Evolutionary conservation across 257 asterid genomes (phyloP).

Genomic region (Nicotiana otophora): DNA sequence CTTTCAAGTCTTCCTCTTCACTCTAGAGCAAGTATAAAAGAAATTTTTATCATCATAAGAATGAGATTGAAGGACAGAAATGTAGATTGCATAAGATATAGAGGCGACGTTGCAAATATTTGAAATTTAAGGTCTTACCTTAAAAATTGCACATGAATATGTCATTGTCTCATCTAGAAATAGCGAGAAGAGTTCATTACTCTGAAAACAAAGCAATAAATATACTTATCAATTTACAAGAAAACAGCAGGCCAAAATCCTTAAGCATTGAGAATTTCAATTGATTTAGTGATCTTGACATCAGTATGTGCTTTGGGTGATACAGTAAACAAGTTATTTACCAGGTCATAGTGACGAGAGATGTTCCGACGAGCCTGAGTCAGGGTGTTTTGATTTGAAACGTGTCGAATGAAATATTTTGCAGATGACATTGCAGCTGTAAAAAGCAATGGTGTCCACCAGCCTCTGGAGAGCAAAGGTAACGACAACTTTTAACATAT

Average conservation of each 20-base stretch:
- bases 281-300: neutral
- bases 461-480: slow-evolving; percentile 45
- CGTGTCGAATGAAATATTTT: slow-evolving; percentile 65
- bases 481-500: neutral
- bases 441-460: slow-evolving; percentile 88
- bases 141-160: slow-evolving; percentile 74
- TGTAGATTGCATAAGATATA: neutral
- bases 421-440: slow-evolving; percentile 73
- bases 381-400: slow-evolving; percentile 63
- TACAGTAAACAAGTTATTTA: slow-evolving; percentile 16
- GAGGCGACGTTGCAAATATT: neutral
- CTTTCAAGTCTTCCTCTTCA: slow-evolving; percentile 72
- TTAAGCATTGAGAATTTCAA: neutral
- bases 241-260: neutral
- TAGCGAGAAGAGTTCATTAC: slow-evolving; percentile 65
- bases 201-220: slow-evolving; percentile 38
- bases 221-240: neutral
- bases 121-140: slow-evolving; percentile 36
- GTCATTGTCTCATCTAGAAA: slow-evolving; percentile 84
- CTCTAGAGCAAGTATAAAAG: slow-evolving; percentile 29
- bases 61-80: neutral
- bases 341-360: slow-evolving; percentile 87
- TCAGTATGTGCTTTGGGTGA: neutral
- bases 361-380: slow-evolving; percentile 83
- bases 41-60: neutral